These are phyloP conservation scores for Gracilaria gracilis DNA, from an alignment of 23 red algal genomes.

Conservation along the genomic window DNA sequence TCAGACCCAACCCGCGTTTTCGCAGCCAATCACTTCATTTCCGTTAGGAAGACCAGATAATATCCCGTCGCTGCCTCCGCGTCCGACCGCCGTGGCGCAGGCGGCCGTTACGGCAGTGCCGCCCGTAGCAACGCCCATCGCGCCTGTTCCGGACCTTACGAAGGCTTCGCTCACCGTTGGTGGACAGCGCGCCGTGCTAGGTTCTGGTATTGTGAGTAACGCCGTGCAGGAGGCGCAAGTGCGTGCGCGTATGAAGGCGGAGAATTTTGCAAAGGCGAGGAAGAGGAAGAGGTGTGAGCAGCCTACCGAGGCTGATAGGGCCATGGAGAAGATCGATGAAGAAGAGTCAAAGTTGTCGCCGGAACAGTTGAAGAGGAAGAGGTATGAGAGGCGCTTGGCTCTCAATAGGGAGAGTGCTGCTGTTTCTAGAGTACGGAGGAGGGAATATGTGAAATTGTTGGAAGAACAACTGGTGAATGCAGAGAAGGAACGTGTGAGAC, in stretches of 20 bases:
- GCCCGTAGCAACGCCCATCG: constrained; percentile 8
- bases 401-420: constrained; percentile 67
- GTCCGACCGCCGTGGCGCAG: neutral
- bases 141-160: constrained; percentile 10
- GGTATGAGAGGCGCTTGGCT: constrained; percentile 61
- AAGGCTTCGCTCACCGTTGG: constrained; percentile 34
- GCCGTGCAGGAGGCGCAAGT: constrained; percentile 74
- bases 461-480: constrained; percentile 66
- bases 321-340: constrained; percentile 21
- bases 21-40: constrained; percentile 8
- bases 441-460: constrained; percentile 64
- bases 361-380: constrained; percentile 58
- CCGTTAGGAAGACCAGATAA: neutral
- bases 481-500: constrained; percentile 61
- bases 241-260: constrained; percentile 53
- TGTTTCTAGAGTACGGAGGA: constrained; percentile 41
- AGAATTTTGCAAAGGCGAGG: constrained; percentile 51
- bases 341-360: constrained; percentile 42
- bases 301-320: neutral
- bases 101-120: neutral
- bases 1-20: neutral
- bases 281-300: constrained; percentile 58
- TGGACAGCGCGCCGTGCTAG: constrained; percentile 53
- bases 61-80: neutral
- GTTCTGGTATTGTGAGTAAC: constrained; percentile 40